Conservation (phyloP, 371 early-diverging fungal genomes). For the Nematocida major region DNA sequence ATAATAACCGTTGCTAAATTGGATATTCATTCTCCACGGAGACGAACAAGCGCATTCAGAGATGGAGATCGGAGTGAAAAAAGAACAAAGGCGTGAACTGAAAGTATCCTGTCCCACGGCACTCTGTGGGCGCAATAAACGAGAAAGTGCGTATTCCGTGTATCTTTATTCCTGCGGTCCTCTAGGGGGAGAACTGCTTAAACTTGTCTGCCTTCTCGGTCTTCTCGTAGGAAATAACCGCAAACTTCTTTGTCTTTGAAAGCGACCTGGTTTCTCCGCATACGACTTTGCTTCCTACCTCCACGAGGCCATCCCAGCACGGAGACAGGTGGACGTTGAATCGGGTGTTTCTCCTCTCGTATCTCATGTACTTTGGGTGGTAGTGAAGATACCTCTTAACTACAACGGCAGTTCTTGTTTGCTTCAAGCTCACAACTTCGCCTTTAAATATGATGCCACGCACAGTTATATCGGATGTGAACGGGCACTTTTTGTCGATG, state of each 20-base stretch:
- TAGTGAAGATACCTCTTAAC: constrained; percentile 97
- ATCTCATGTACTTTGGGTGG: constrained; percentile 99
- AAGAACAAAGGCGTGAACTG: too few relatives aligned
- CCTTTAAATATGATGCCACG: constrained; percentile 95
- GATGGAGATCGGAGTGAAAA: too few relatives aligned
- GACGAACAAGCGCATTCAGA: too few relatives aligned
- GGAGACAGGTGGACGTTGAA: constrained; percentile 94
- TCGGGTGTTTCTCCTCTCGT: constrained; percentile 99
- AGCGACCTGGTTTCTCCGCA: constrained; percentile 70
- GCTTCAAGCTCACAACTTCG: constrained; percentile 87
- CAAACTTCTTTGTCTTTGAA: constrained; percentile 64
- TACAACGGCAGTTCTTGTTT: constrained; percentile 93
- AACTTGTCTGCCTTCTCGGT: constrained; percentile 6
- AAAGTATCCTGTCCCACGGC: too few relatives aligned
- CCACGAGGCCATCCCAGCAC: constrained; percentile 81
- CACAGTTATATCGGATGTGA: constrained; percentile 91
- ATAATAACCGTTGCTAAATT: too few relatives aligned
- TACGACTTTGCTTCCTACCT: constrained; percentile 82
- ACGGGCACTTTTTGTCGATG: constrained; percentile 99
- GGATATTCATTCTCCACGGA: too few relatives aligned
- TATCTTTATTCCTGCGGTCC: too few relatives aligned
- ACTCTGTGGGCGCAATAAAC: too few relatives aligned
- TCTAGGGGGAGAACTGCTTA: constrained; percentile 30
- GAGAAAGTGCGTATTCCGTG: too few relatives aligned
- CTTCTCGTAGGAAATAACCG: constrained; percentile 53